phyloP scores from a whole-genome alignment of 164 flowering plant genomes.

The Piper betle region DNA sequence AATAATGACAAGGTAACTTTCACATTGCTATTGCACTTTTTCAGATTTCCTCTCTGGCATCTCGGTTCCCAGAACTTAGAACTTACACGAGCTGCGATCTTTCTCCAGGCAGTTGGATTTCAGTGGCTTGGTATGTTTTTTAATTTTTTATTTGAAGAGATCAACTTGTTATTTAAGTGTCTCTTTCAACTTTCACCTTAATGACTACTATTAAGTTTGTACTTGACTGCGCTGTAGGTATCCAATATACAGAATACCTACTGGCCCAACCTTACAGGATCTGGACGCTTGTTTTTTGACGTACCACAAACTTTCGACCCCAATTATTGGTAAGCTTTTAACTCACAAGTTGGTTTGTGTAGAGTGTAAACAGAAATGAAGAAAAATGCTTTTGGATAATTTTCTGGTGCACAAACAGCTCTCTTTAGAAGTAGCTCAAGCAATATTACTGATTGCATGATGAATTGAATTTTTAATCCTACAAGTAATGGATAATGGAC shows the following conservation, averaged over 20 bases:
- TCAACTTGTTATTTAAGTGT: background rate
- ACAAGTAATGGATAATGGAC: too few species aligned
- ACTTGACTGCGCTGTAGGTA: constrained; percentile 35
- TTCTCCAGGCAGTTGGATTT: constrained; percentile 62
- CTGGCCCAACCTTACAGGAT: constrained; percentile 48
- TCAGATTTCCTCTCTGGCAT: constrained; percentile 46
- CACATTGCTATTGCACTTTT: background rate
- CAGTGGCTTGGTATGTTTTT: constrained; percentile 56
- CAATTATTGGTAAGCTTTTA: constrained; percentile 20
- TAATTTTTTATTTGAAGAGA: background rate
- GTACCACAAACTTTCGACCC: constrained; percentile 53
- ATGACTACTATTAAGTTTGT: background rate
- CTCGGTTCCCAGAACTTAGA: constrained; percentile 37
- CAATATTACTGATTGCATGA: too few species aligned
- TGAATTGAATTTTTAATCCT: too few species aligned
- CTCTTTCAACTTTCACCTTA: background rate
- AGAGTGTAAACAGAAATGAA: too few species aligned
- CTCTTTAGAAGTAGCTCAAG: too few species aligned
- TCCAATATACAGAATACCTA: constrained; percentile 82
- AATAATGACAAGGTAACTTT: background rate
- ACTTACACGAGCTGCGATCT: constrained; percentile 59
- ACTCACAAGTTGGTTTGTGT: constrained; percentile 6
- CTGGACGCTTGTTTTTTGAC: constrained; percentile 66
- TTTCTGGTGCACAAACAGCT: too few species aligned
- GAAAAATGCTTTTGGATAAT: too few species aligned